These are phyloP conservation scores for Trebouxia sp. DNA, from an alignment of 139 green algal genomes.

Conservation along the genomic window DNA sequence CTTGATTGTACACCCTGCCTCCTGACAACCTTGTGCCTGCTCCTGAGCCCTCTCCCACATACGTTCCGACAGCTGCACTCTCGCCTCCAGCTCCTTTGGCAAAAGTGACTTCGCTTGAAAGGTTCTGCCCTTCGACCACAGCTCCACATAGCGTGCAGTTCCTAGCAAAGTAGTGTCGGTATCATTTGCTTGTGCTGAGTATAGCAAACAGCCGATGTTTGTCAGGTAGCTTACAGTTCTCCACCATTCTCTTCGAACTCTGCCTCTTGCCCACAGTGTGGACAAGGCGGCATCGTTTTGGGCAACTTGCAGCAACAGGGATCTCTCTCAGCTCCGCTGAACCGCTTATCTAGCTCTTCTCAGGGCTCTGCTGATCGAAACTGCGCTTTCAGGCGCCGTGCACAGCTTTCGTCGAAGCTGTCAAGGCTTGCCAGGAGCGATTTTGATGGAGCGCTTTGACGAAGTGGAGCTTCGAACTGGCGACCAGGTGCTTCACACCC, in stretches of 20 bases:
- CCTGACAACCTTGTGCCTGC: conserved; percentile 56
- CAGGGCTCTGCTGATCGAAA: too few relatives aligned
- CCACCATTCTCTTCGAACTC: conserved; percentile 23
- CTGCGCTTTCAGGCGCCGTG: not conserved
- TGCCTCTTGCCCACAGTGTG: not conserved
- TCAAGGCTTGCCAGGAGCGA: not conserved
- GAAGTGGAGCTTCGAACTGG: not conserved
- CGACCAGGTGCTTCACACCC: not conserved
- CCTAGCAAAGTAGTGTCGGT: too few relatives aligned
- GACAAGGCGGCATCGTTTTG: not conserved
- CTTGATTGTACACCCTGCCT: conserved; percentile 66
- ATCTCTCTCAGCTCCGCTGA: too few relatives aligned
- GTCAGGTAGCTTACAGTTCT: not conserved
- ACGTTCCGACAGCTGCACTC: conserved; percentile 77
- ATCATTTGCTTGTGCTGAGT: too few relatives aligned
- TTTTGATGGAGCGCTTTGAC: too few relatives aligned
- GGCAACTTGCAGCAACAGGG: too few relatives aligned
- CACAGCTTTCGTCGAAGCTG: not conserved
- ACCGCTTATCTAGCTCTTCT: too few relatives aligned
- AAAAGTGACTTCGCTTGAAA: conserved; percentile 86
- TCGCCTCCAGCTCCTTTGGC: conserved; percentile 80
- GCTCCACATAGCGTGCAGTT: conserved; percentile 86
- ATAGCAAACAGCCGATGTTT: too few relatives aligned
- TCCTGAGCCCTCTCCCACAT: conserved; percentile 69
- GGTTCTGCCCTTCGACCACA: conserved; percentile 90